Evolutionary conservation across 768 basidiomycete species (phyloP), one percentile per base, ranked within the genome.

Genomic region (Rhodotorula paludigena): DNA sequence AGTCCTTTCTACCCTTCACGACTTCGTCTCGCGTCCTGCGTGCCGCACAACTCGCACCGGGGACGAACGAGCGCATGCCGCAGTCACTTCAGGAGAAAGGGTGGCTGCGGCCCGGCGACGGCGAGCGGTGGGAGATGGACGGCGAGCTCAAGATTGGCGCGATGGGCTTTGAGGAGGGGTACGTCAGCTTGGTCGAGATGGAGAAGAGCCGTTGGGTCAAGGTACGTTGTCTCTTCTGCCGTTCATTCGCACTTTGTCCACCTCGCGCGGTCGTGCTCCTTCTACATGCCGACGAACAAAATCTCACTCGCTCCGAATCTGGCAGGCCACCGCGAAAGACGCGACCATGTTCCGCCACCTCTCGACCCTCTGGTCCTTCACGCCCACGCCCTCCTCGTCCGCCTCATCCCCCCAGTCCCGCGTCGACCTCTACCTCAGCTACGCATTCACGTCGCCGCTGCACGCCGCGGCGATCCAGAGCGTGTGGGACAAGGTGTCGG

Each of bases 131-230:
- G 74, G 81, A 77, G 64, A 79, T 81, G 53, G 85, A 94, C 47
- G 92, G 88, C 12, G 91, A 97, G 77, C 80, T 98, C 72, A 85
- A 85, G 6, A 88, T 94, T 41, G 90, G 90, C 14, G 98, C 97
- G 78, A 84, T 92, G 72, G 83, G 85, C 25, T 88, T 96, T 76
- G 82, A 84, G 69, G 94, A 98, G 79, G 87, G 85, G 78, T 99
- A 96, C 78, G 81, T 88, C 57, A 92, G 90, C 77, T 81, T 81
- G 47, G 93, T 99, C 61, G 87, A 85, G 23, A 90, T 90, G 74
- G 81, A 80, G 52, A 92, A 92, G 18, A 83, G 83, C 71, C 83
- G 88, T 75, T 87, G 83, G 16, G 93, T 99, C 32, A 81, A 88
- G 81, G 94, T 90, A 74, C 68, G 84, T 81, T 39, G 33, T 68